Conservation (phyloP, 225 moss, liverwort and hornwort genomes). For the Sphagnum tenellum region DNA sequence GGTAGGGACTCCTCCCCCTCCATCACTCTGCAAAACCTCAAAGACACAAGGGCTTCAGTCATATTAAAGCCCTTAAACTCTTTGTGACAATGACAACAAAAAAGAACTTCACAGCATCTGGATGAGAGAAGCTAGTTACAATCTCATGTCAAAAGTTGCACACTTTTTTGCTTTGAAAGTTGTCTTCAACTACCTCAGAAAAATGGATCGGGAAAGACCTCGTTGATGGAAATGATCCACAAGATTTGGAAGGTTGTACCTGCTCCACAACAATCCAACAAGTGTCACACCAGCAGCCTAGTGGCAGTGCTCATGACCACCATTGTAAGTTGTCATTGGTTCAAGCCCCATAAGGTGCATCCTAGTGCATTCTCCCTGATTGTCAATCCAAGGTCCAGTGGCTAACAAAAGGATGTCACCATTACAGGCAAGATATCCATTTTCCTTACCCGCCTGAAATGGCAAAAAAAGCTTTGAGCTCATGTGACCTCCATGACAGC, state of each 20-base stretch:
- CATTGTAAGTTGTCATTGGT: too few species aligned
- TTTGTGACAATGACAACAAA: not conserved
- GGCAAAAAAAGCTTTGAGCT: too few species aligned
- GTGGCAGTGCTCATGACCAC: too few species aligned
- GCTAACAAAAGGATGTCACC: too few species aligned
- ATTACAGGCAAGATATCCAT: too few species aligned
- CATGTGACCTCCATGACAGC: too few species aligned
- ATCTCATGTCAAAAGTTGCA: not conserved
- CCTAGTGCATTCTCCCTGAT: too few species aligned
- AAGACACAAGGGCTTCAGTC: not conserved
- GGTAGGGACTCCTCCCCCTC: slow-evolving; percentile 54
- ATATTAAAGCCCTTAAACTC: too few species aligned
- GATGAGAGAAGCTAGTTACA: too few species aligned
- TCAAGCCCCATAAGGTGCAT: too few species aligned
- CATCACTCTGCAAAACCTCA: slow-evolving; percentile 51
- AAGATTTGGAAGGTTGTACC: slow-evolving; percentile 39
- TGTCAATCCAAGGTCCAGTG: too few species aligned
- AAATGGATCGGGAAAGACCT: slow-evolving; percentile 33
- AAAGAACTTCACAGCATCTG: not conserved
- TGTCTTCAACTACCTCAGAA: slow-evolving; percentile 14
- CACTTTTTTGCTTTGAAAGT: not conserved
- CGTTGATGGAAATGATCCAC: slow-evolving; percentile 35
- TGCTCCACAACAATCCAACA: slow-evolving; percentile 14
- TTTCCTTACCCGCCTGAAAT: too few species aligned
- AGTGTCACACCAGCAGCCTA: not conserved